Conservation (phyloP, 106 monocot species). For the Allium fistulosum region DNA sequence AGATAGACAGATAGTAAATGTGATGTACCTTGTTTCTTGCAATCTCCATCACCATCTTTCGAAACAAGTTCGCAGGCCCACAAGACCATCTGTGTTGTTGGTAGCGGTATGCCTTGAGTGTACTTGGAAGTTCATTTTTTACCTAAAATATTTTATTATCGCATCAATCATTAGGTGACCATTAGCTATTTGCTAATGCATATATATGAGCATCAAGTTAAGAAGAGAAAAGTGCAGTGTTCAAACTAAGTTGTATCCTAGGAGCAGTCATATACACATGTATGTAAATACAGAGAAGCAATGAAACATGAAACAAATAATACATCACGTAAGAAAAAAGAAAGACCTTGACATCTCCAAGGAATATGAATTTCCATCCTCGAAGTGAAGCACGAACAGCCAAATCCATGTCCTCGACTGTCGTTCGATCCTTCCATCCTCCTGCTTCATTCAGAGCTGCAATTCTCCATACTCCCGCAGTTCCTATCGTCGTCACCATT, state of each 20-base stretch:
- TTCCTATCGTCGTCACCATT: constrained; percentile 3
- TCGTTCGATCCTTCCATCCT: constrained; percentile 30
- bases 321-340: neutral
- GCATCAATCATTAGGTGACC: too few species aligned
- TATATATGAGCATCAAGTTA: too few species aligned
- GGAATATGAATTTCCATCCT: constrained; percentile 37
- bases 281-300: too few species aligned
- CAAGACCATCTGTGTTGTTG: constrained; percentile 46
- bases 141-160: constrained; percentile 3
- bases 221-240: too few species aligned
- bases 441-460: constrained; percentile 40
- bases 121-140: constrained; percentile 36
- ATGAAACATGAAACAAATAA: too few species aligned
- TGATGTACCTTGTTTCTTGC: constrained; percentile 27
- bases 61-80: constrained; percentile 38
- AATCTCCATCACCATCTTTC: constrained; percentile 37
- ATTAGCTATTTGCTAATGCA: neutral
- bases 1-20: too few species aligned
- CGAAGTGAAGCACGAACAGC: constrained; percentile 23
- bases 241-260: too few species aligned
- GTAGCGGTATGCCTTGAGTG: constrained; percentile 39
- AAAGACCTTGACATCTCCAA: constrained; percentile 26
- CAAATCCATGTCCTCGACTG: constrained; percentile 26
- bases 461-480: constrained; percentile 34
- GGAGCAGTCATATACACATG: neutral